Evolutionary conservation across 1,139 yeast species (phyloP).

Genomic region (Zygotorulaspora mrakii): DNA sequence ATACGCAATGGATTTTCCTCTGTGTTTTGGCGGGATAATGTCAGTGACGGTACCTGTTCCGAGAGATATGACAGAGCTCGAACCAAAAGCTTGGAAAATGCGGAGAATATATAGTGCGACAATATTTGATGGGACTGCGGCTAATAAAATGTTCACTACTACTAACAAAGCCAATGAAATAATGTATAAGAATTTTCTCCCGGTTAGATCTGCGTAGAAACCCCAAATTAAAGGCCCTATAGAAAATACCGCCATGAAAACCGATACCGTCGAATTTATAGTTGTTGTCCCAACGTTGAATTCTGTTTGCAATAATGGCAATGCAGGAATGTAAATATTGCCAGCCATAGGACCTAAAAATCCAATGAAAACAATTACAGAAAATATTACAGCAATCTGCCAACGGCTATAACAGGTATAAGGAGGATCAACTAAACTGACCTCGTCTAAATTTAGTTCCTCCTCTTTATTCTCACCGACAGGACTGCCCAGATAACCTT

Average conservation of each 20-base stretch:
- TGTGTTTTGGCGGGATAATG: constrained; percentile 44
- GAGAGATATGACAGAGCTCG: constrained; percentile 50
- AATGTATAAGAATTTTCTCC: constrained; percentile 50
- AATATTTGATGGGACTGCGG: constrained; percentile 48
- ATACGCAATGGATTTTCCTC: constrained; percentile 51
- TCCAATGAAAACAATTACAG: constrained; percentile 39
- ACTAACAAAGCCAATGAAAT: constrained; percentile 45
- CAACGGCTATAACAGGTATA: constrained; percentile 30
- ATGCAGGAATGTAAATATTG: constrained; percentile 54
- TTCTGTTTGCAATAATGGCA: constrained; percentile 46
- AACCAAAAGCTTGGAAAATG: constrained; percentile 52
- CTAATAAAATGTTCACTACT: constrained; percentile 47
- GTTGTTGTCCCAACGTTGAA: constrained; percentile 44
- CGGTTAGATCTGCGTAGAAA: constrained; percentile 54
- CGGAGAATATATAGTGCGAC: constrained; percentile 44
- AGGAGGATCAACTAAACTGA: constrained; percentile 7
- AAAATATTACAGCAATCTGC: constrained; percentile 25
- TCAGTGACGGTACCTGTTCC: constrained; percentile 59
- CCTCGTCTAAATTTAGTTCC: constrained; percentile 5
- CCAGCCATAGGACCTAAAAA: constrained; percentile 60
- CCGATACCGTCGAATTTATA: constrained; percentile 58
- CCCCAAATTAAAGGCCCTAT: constrained; percentile 57
- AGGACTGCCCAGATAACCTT: constrained; percentile 2
- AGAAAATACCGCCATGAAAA: constrained; percentile 55
- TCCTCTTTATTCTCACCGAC: neutral